phyloP scores from a whole-genome alignment of 2,329 filamentous ascomycete genomes.

The Bimuria novae-zelandiae region DNA sequence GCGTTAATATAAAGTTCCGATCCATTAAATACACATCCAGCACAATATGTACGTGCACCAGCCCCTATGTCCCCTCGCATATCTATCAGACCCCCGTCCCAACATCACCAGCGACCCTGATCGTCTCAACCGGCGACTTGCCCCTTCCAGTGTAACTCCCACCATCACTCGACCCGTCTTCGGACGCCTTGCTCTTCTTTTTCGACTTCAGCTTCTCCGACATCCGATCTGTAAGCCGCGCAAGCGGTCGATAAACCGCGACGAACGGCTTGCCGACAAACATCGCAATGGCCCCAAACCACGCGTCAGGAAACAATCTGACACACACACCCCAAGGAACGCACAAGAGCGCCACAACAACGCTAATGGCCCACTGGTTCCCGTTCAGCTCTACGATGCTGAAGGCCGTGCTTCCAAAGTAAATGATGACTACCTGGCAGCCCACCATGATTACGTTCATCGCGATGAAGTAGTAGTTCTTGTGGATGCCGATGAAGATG shows the following conservation, averaged over 20 bases:
- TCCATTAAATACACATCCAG: no score
- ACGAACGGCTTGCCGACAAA: constrained; percentile 33
- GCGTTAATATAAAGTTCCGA: no score
- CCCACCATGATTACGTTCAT: constrained; percentile 63
- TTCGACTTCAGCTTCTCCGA: constrained; percentile 18
- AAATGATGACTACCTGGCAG: constrained; percentile 61
- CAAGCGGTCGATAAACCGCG: constrained; percentile 25
- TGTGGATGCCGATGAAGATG: constrained; percentile 61
- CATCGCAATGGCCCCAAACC: constrained; percentile 27
- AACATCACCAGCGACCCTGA: constrained; percentile 13
- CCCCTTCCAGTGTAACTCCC: constrained; percentile 18
- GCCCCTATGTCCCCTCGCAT: no score
- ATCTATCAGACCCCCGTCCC: constrained; percentile 20
- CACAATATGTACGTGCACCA: no score
- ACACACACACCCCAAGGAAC: constrained; percentile 58
- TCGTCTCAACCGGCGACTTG: constrained; percentile 21
- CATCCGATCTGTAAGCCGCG: constrained; percentile 17
- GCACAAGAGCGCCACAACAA: constrained; percentile 56
- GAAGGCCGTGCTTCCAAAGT: constrained; percentile 59
- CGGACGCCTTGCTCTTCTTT: constrained; percentile 12
- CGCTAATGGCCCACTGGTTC: constrained; percentile 59
- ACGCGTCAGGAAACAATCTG: constrained; percentile 56
- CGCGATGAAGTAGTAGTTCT: constrained; percentile 61
- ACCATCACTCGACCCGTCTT: constrained; percentile 12
- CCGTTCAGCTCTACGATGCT: constrained; percentile 56